Conservation (phyloP, 2,329 filamentous ascomycete genomes). For the Curvularia sp. region DNA sequence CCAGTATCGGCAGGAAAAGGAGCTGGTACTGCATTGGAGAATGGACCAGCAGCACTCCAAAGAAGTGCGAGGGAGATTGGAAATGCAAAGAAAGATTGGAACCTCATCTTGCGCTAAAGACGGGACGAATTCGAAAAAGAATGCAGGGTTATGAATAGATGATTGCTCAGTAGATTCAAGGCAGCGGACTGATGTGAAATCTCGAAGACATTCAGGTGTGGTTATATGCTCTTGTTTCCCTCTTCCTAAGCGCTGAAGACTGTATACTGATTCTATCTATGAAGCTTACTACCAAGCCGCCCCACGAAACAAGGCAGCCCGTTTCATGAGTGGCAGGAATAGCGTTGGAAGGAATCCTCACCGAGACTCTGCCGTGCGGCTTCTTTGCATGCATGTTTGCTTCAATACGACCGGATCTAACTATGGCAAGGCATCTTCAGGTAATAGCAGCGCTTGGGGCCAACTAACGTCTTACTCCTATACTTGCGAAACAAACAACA, state of each 20-base stretch:
- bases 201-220: not conserved
- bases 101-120: not conserved
- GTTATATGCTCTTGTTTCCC: not conserved
- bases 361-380: not conserved
- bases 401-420: not conserved
- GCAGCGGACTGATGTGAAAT: not conserved
- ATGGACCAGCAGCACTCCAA: not conserved
- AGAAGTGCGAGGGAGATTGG: not conserved
- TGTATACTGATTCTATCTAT: not conserved
- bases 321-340: not conserved
- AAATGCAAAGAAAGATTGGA: not conserved
- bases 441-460: not conserved
- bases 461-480: not conserved
- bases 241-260: not conserved
- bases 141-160: not conserved
- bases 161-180: not conserved
- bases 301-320: not conserved
- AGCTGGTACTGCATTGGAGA: not conserved
- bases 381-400: not conserved
- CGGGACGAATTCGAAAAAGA: not conserved
- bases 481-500: not conserved
- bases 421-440: not conserved
- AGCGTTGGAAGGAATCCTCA: not conserved
- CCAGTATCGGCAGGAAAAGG: not conserved
- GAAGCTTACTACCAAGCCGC: conserved; percentile 3